Base-by-base conservation (phyloP, 371 early-diverging fungal genomes). In the Rhizopus arrhizus region DNA sequence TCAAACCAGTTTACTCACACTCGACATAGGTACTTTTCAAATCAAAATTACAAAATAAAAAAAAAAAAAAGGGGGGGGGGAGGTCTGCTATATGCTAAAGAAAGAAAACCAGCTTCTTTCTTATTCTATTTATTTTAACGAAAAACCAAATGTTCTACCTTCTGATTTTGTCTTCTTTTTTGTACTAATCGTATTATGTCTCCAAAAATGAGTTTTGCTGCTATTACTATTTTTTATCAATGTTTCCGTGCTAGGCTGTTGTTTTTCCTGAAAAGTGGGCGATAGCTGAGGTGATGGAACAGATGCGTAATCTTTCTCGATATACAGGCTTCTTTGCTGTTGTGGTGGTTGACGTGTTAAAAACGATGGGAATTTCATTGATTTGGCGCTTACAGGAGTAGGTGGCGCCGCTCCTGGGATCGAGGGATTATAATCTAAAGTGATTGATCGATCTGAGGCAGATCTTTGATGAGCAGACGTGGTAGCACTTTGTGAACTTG, bases 11-110 rank as follows among this genome's bases (percentile, higher is more conserved):
- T 2, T 31, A 9, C 3, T 12, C 10, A 32, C 4, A 10, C 34
- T 38, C 61, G 32, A 43, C 38, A 60, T 47, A 62, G 69, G 91
- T 65, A 91, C 93, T 45, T 95, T 95, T 68, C 94, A 95, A 72
- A 92, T 95, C 75, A 93, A 92, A 40, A 36, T 36, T 36, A 6
- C 9, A 36, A n/a, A 43, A 43, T 13, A 13, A n/a, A 43, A 43
- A 13, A 43, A 43, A n/a, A 4, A 43, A 69, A 61, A 47, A 67
- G 56, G 55, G 68, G 4, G 43, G 2, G 43, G 13, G 4, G 43
- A 47, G 9, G 22, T 10, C 15, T 51, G 5, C 5, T 13, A 4
- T 22, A 2, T 22, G 22, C 35, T 49, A 56, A 29, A 55, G 57
- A 13, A 56, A 62, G 53, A 34, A 43, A 15, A 11, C 55, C 56